phyloP scores from a whole-genome alignment of 345 rosid species.

The Boechera stricta region DNA sequence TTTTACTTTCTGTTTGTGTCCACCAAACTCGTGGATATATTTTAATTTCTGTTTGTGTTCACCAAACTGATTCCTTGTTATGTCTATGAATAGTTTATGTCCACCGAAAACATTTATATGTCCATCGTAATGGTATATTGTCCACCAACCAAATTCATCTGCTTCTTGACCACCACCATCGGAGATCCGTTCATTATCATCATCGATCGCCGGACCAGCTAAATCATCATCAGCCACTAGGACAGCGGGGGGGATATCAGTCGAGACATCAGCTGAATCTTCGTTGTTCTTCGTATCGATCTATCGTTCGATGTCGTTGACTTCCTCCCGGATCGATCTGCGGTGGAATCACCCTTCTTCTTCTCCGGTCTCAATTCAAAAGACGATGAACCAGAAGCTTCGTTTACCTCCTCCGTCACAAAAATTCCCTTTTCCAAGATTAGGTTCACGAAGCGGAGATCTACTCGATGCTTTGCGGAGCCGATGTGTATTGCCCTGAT shows the following conservation, averaged over 20 bases:
- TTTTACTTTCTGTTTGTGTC: too few relatives aligned
- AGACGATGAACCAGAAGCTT: slow-evolving; percentile 35
- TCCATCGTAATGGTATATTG: too few relatives aligned
- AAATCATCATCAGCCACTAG: slow-evolving; percentile 9
- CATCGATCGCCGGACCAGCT: slow-evolving; percentile 32
- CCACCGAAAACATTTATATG: too few relatives aligned
- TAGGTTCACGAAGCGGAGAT: slow-evolving; percentile 46
- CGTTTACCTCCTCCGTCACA: slow-evolving; percentile 34
- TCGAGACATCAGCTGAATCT: slow-evolving; percentile 39
- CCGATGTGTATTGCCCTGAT: slow-evolving; percentile 33
- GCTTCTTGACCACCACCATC: slow-evolving; percentile 46
- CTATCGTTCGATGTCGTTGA: slow-evolving; percentile 45
- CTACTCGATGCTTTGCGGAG: slow-evolving; percentile 51
- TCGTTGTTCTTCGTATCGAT: slow-evolving; percentile 51
- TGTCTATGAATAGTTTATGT: too few relatives aligned
- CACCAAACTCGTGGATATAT: too few relatives aligned
- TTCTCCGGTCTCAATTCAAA: slow-evolving; percentile 34
- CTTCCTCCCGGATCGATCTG: slow-evolving; percentile 48
- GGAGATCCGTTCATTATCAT: slow-evolving; percentile 53
- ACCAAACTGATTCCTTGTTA: too few relatives aligned
- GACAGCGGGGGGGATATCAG: slow-evolving; percentile 17
- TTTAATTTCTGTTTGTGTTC: too few relatives aligned
- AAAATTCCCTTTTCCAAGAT: slow-evolving; percentile 24
- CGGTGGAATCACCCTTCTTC: slow-evolving; percentile 42
- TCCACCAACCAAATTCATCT: slow-evolving; percentile 44